phyloP scores from a whole-genome alignment of 495 filamentous ascomycete species.

The Bacidia rubella region DNA sequence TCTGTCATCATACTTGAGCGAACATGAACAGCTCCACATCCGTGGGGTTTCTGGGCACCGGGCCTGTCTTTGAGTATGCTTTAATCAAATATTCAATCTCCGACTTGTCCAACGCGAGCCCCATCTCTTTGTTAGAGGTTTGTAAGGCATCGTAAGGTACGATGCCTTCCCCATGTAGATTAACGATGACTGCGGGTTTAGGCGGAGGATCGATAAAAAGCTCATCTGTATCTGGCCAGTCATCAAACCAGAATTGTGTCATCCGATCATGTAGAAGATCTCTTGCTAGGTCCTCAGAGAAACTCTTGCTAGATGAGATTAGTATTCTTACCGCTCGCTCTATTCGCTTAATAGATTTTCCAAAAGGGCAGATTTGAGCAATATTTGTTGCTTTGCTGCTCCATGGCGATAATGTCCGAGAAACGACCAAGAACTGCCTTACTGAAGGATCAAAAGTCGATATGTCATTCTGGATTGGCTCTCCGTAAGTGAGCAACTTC shows the following conservation, averaged over 20 bases:
- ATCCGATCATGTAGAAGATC: slow-evolving; percentile 81
- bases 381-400: slow-evolving; percentile 92
- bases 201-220: slow-evolving; percentile 74
- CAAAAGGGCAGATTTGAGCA: slow-evolving; percentile 77
- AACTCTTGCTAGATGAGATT: slow-evolving; percentile 42
- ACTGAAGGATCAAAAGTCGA: slow-evolving; percentile 22
- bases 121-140: slow-evolving; percentile 66
- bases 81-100: slow-evolving; percentile 91
- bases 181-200: slow-evolving; percentile 54
- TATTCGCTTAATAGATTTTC: slow-evolving; percentile 59
- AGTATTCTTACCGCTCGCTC: slow-evolving; percentile 70
- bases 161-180: slow-evolving; percentile 46
- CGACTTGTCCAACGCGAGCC: slow-evolving; percentile 71
- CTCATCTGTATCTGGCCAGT: slow-evolving; percentile 48
- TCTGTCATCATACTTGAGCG: slow-evolving; percentile 59
- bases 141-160: slow-evolving; percentile 59
- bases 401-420: slow-evolving; percentile 92
- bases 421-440: slow-evolving; percentile 49
- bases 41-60: slow-evolving; percentile 53
- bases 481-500: slow-evolving; percentile 49
- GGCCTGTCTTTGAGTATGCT: slow-evolving; percentile 60
- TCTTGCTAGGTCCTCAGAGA: slow-evolving; percentile 29
- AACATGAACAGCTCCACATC: slow-evolving; percentile 99
- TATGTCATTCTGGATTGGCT: slow-evolving; percentile 21
- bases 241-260: slow-evolving; percentile 62